Base-by-base conservation (phyloP, 257 asterid species). In the Jacaranda copaia region DNA sequence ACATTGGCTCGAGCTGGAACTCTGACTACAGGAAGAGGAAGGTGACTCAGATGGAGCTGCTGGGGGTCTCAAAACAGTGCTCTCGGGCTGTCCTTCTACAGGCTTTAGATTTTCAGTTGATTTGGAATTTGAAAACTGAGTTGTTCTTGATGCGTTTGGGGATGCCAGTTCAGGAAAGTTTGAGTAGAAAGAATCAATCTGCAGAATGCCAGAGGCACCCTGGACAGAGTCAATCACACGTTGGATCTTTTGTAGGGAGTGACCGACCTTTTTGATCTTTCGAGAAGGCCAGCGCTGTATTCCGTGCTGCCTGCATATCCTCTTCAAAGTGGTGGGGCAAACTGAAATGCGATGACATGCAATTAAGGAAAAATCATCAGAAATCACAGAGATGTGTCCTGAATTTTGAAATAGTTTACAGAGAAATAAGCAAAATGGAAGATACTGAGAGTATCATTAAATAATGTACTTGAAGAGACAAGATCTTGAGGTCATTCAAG, bases 241-340 rank as follows among this genome's bases (percentile, higher is more conserved):
- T 75, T 88, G 97, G 83, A 95, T 92, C 79, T 95, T 92, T 78
- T 89, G 89, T 46, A 92, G 82, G 32, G 99, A 91, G 85, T 91
- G 97, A 0, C 96, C 99, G 2, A 94, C 99, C 76, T 94, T 94
- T 92, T 92, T 95, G 84, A 95, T 88, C 81, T 91, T 95, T 39
- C 97, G 87, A 69, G 98, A 95, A 65, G 99, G 99, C 99, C 99
- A 95, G 43, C 99, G 97, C 61, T 88, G 91, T 42, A 95, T 92
- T 15, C 98, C 98, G 18, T 92, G 91, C 71, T 90, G 96, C 82
- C 99, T 84, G 88, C 99, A 95, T 88, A 95, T 92, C 88, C 98
- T 89, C 93, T 95, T 95, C 92, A 95, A 84, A 8, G 99, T 95
- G 32, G 99, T 95, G 25, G 98, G 97, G 72, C 99, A 95, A 78